Base-by-base conservation (phyloP, 345 rosid genomes). In the Clarkia xantiana region DNA sequence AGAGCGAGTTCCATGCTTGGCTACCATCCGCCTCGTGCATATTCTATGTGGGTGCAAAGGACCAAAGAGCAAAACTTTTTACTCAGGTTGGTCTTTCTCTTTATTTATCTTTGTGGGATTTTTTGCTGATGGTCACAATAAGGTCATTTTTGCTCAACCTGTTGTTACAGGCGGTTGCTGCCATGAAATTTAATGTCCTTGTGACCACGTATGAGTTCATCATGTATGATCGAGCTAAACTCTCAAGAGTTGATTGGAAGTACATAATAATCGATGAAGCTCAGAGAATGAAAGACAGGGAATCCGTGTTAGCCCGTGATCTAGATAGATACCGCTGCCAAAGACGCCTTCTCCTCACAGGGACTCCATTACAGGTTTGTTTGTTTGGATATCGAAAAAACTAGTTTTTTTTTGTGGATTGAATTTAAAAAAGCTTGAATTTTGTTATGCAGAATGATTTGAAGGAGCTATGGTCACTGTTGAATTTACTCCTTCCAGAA, bases 231-330 rank as follows among this genome's bases (percentile, higher is more conserved):
- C 96, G 95, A 39, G 65, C 99, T 20, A 93, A 93, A 77, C 94
- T 93, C 45, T 87, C 99, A 62, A 87, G 77, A 79, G 60, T 93
- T 60, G 97, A 93, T 59, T 93, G 99, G 99, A 93, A 84, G 65
- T 93, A 93, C 60, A 93, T 93, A 56, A 66, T 93, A 72, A 93
- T 93, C 61, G 99, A 93, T 62, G 99, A 93, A 72, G 99, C 99
- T 59, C 99, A 93, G 57, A 76, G 99, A 63, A 93, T 93, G 97
- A 93, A 93, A 66, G 99, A 93, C 67, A 77, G 99, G 55, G 97
- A 93, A 66, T 93, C 99, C 29, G 99, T 93, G 76, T 73, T 93
- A 72, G 99, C 99, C 46, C 94, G 99, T 53, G 99, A 93, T 81
- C 99, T 93, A 74, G 99, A 93, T 65, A 78, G 95, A 42, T 93